A percentile compares a stretch with the other conserved stretches of the same genome.
Evolutionary conservation across 1,139 yeast species (phyloP).

Genomic region (Kodamaea fungicola): DNA sequence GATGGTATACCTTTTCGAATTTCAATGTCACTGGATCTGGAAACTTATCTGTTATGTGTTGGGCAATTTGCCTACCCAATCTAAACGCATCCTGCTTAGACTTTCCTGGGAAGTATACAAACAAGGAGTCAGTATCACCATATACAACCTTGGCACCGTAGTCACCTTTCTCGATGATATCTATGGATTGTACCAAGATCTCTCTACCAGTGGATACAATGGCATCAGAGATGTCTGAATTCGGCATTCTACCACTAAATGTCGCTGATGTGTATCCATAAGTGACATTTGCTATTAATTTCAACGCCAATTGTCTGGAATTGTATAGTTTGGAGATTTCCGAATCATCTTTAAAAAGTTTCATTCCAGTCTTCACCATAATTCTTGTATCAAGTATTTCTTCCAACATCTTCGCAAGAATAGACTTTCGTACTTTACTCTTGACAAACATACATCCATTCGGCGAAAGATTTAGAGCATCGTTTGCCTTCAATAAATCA

Average conservation of each 20-base stretch:
- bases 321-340: slow-evolving; percentile 57
- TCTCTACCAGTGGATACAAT: slow-evolving; percentile 91
- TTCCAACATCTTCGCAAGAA: slow-evolving; percentile 77
- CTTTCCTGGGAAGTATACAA: slow-evolving; percentile 86
- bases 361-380: slow-evolving; percentile 74
- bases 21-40: slow-evolving; percentile 82
- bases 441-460: slow-evolving; percentile 82
- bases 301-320: slow-evolving; percentile 81
- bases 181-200: slow-evolving; percentile 68
- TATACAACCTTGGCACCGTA: slow-evolving; percentile 94
- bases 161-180: slow-evolving; percentile 55
- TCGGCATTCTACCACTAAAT: slow-evolving; percentile 96
- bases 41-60: slow-evolving; percentile 56
- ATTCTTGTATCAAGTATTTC: slow-evolving; percentile 80
- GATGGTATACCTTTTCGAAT: slow-evolving; percentile 90
- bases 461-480: slow-evolving; percentile 65
- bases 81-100: slow-evolving; percentile 72
- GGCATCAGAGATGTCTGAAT: slow-evolving; percentile 90
- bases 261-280: slow-evolving; percentile 96
- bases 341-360: slow-evolving; percentile 40
- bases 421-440: slow-evolving; percentile 60
- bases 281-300: slow-evolving; percentile 89
- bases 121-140: slow-evolving; percentile 94
- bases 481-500: slow-evolving; percentile 47
- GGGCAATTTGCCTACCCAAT: slow-evolving; percentile 70